Evolutionary conservation across 352 stramenopile genomes (phyloP).

Genomic region (Thraustochytrium striatum): DNA sequence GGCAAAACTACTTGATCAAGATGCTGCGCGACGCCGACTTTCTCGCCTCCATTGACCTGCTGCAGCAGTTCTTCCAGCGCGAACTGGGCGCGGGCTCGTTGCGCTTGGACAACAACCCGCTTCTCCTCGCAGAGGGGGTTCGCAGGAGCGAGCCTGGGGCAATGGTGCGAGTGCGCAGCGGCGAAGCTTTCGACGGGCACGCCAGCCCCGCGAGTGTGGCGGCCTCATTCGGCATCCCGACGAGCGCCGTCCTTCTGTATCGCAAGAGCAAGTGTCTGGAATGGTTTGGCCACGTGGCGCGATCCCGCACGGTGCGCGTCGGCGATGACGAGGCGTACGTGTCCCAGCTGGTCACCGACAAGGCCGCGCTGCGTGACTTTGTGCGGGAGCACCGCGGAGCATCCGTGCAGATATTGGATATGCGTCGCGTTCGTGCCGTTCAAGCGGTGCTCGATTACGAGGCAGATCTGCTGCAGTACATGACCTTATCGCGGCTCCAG

Average conservation of each 20-base stretch:
- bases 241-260: constrained; percentile 8
- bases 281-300: constrained; percentile 32
- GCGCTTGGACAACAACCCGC: constrained; percentile 13
- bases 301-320: not conserved
- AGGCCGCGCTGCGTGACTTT: not conserved
- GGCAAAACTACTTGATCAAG: constrained; percentile 59
- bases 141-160: not conserved
- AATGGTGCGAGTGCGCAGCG: not conserved
- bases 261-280: constrained; percentile 10
- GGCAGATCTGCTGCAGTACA: constrained; percentile 12
- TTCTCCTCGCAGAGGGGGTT: constrained; percentile 23
- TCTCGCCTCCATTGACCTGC: constrained; percentile 51
- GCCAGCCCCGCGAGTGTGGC: not conserved
- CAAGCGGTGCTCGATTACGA: constrained; percentile 2
- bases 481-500: constrained; percentile 14
- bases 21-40: constrained; percentile 55
- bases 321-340: constrained; percentile 19
- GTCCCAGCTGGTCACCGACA: not conserved
- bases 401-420: constrained; percentile 20
- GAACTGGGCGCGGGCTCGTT: not conserved
- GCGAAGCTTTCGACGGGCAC: not conserved
- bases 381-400: not conserved
- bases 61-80: constrained; percentile 45
- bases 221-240: constrained; percentile 23
- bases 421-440: constrained; percentile 6